Conservation (phyloP, 164 flowering plant species). For the Cinnamomum micranthum region DNA sequence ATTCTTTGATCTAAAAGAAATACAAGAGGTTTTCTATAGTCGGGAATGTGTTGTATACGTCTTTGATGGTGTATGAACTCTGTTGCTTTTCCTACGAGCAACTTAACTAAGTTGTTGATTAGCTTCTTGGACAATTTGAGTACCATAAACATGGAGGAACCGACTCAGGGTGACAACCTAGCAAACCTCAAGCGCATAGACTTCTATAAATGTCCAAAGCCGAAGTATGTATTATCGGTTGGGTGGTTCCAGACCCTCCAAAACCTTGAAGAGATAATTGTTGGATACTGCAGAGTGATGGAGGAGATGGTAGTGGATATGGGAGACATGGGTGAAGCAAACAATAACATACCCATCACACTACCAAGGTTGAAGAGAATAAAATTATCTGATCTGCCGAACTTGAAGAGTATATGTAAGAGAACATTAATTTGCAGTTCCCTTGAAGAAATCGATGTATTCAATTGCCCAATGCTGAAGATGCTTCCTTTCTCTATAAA, state of each 20-base stretch:
- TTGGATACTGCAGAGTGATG: background rate
- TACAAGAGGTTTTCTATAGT: no score
- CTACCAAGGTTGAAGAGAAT: background rate
- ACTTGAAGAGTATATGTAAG: background rate
- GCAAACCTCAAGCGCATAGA: background rate
- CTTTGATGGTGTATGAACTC: no score
- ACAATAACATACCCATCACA: background rate
- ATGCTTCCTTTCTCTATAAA: background rate
- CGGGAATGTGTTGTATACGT: no score
- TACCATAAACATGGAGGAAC: no score
- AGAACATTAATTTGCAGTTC: background rate
- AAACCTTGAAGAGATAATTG: background rate
- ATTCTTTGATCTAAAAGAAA: background rate
- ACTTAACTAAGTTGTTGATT: no score
- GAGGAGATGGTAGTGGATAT: background rate
- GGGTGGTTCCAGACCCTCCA: background rate
- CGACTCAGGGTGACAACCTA: background rate
- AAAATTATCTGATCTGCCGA: background rate
- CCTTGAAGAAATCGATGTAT: background rate
- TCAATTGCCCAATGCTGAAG: background rate
- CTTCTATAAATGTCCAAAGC: fast-evolving
- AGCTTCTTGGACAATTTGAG: fast-evolving
- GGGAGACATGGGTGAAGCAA: background rate
- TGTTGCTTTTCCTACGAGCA: no score
- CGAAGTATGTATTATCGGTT: background rate